Base-by-base conservation (phyloP, 306 rosid species). In the Cucurbita maxima region DNA sequence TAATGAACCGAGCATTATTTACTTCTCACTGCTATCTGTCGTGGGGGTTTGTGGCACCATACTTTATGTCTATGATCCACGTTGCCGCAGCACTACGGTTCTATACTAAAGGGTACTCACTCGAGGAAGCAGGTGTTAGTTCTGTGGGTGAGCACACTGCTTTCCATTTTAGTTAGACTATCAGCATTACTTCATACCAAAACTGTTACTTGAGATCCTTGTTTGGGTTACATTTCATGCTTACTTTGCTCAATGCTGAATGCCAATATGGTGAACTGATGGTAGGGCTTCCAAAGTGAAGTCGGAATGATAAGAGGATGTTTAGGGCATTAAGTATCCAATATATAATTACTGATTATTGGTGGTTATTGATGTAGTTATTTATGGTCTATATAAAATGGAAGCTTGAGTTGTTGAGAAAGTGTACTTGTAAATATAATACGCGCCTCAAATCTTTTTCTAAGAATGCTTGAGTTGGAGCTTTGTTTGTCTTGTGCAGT, bases 1-100 rank as follows among this genome's bases (percentile, higher is more conserved):
- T 88, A 43, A 95, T 95, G 99, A 95, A 95, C 81, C 99, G 99
- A 51, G 96, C 99, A 70, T 77, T 95, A 61, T 89, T 89, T 80
- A 81, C 83, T 48, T 16, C 82, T 64, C 99, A 95, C 73, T 91
- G 90, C 86, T 95, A 89, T 76, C 80, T 91, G 81, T 95, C 99
- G 36, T 95, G 96, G 99, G 96, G 96, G 55, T 91, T 95, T 79
- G 97, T 89, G 70, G 83, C 87, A 52, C 99, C 99, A 19, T 95
- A 81, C 71, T 0, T 80, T 12, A 91, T 95, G 89, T 88, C 91
- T 73, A n/a, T 71, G 81, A 13, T 89, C 83, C 97, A 95, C 78
- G 82, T 89, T 38, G 76, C 82, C 6, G 92, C 93, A 30, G 96
- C 90, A 52, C 79, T 91, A 58, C 85, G 89, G 38, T 76, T 82